Base-by-base conservation (phyloP, 2,329 filamentous ascomycete genomes). In the Talaromyces pinophilus region DNA sequence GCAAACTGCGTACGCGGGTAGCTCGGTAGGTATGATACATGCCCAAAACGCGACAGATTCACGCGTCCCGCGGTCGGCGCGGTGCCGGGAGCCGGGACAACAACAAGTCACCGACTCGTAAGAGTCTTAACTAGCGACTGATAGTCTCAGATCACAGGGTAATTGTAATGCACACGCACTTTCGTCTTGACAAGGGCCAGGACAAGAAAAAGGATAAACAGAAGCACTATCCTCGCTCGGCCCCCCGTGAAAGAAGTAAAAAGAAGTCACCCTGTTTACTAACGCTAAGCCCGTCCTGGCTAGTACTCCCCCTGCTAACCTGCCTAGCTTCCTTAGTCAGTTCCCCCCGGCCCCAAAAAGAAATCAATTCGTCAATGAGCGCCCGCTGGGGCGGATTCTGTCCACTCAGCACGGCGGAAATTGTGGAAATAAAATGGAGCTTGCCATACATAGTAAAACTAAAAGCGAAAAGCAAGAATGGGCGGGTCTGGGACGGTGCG, bases 401-500 rank as follows among this genome's bases (percentile, higher is more conserved):
- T 44, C 59, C 40, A 61, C 40, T 61, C 40, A 46, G 42, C 25
- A 46, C 17, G 1, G 57, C 40, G 25, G 42, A 33, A 30, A 44
- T n/a, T 38, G 30, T 19, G 52, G 52, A 7, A 22, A 35, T 22
- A 35, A 13, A 25, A 6, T 54, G 50, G 50, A 35, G 8, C 52
- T 30, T 22, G 28, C 30, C 52, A 55, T 6, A 30, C 28, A 30
- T 30, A 5, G 28, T 30, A 55, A 42, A 42, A 42, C 3, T 10
- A 28, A 30, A 59, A 42, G 33, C 25, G 55, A 59, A 52, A 19
- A 52, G 15, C 28, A 25, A 44, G n/a, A 57, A 46, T 44, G 52
- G 6, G 38, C 19, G 59, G 64, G 64, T 59, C 54, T 46, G 60
- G 52, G 42, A 50, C 64, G 64, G 64, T 17, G 64, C 64, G 64